Base-by-base conservation (phyloP, 495 filamentous ascomycete species). In the Astrothelium subdiscretum region DNA sequence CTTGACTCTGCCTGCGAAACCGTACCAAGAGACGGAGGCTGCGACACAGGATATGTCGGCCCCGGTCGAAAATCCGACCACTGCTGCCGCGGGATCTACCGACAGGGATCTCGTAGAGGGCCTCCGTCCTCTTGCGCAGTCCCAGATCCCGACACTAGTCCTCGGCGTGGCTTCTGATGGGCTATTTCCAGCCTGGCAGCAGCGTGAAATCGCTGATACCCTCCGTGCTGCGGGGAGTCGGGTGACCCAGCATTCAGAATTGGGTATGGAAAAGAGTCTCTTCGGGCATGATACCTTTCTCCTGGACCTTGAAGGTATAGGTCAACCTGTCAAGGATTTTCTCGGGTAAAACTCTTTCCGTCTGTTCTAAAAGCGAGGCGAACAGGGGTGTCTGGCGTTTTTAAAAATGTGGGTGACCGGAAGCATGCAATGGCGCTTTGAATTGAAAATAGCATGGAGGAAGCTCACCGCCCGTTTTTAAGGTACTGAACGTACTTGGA, bases 251-350 rank as follows among this genome's bases (percentile, higher is more conserved):
- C 91, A 99, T 75, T 80, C 91, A 10, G 95, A 99, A 72, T 76
- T 97, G 31, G 94, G 91, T 43, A 91, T 96, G 74, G 91, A 96
- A 73, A 78, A 89, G 63, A 95, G 90, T 59, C 66, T 95, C 63
- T 99, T 97, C 70, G 94, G 94, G 4, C 94, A 99, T 72, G 94
- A 99, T 70, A 97, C 92, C 1, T 99, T 99, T 69, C 76, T 99
- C 62, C 75, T 99, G 24, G 94, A 99, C 73, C 76, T 97, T 43
- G 86, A 96, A 75, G 85, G 95, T 65, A 89, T 99, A 32, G 94
- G 95, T 3, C 89, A 91, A 2, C 85, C 83, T 18, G 77, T 97
- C 22, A 85, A 83, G 67, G 82, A 78, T 63, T 98, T 97, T 74
- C 73, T 98, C 63, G 81, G 78, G 6, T 89, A 24, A 54, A n/a